These are phyloP conservation scores for Escovopsis sp. DNA, from an alignment of 2,329 filamentous ascomycete species.

Conservation along the genomic window DNA sequence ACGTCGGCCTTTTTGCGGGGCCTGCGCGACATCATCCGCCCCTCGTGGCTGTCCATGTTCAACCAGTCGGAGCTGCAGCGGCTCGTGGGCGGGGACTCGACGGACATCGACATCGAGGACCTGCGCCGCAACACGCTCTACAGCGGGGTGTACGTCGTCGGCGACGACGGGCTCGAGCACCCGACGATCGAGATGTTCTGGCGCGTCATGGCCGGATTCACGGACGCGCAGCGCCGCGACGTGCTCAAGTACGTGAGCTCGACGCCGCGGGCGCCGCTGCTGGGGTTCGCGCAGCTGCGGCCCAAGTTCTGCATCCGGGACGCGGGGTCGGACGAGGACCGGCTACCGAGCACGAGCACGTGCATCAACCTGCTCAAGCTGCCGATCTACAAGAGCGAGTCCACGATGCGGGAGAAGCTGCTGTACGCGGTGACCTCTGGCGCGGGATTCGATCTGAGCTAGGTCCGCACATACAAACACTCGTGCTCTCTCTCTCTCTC, in stretches of 20 bases:
- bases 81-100: constrained; percentile 75
- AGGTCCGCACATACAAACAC: too few relatives aligned
- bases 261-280: constrained; percentile 73
- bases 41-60: constrained; percentile 94
- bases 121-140: constrained; percentile 73
- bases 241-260: constrained; percentile 94
- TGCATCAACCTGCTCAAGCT: constrained; percentile 92
- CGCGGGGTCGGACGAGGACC: constrained; percentile 41
- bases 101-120: constrained; percentile 76
- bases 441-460: constrained; percentile 79
- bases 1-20: constrained; percentile 80
- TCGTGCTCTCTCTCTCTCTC: too few relatives aligned
- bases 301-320: constrained; percentile 86
- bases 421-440: constrained; percentile 81
- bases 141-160: constrained; percentile 74
- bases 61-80: constrained; percentile 92
- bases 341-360: constrained; percentile 85
- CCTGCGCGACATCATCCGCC: constrained; percentile 74
- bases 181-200: constrained; percentile 78
- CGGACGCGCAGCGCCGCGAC: constrained; percentile 62
- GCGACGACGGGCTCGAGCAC: constrained; percentile 79
- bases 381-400: constrained; percentile 58
- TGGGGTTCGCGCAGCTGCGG: constrained; percentile 76
- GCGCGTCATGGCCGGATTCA: constrained; percentile 66
- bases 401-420: constrained; percentile 59